phyloP scores from a whole-genome alignment of 2,329 filamentous ascomycete species.

The Ilyonectria robusta region DNA sequence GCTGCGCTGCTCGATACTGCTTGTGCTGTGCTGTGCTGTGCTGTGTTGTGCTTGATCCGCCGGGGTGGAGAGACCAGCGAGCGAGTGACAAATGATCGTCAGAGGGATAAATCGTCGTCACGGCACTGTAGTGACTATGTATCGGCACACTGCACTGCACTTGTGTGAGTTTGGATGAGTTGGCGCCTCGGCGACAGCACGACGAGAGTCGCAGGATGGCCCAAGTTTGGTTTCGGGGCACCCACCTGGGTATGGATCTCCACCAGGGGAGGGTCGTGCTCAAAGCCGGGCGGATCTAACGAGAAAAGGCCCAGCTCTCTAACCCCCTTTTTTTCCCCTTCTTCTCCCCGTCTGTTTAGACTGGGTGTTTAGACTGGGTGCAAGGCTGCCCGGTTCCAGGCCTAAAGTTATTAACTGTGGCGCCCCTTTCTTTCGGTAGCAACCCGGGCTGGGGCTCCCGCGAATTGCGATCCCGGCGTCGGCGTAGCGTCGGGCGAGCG shows the following conservation, averaged over 20 bases:
- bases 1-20: not conserved
- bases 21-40: constrained; percentile 8
- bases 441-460: constrained; percentile 2
- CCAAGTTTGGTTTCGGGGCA: constrained; percentile 46
- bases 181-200: constrained; percentile 16
- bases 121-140: constrained; percentile 2
- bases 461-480: constrained; percentile 14
- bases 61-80: constrained; percentile 7
- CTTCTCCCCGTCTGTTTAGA: not conserved
- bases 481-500: not conserved
- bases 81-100: constrained; percentile 14
- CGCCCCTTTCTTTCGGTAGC: constrained; percentile 9
- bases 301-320: constrained; percentile 10
- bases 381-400: constrained; percentile 2
- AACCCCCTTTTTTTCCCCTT: constrained; percentile 1
- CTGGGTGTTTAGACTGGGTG: not conserved
- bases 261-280: constrained; percentile 27
- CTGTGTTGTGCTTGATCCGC: not conserved
- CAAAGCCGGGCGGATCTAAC: constrained; percentile 21
- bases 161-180: constrained; percentile 20
- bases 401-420: not conserved
- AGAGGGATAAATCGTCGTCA: constrained; percentile 12
- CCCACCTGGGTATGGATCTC: constrained; percentile 33
- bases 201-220: constrained; percentile 32
- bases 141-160: not conserved